These are phyloP conservation scores for Microbotryum violaceum DNA, from an alignment of 1,284 basidiomycete species.

Conservation along the genomic window DNA sequence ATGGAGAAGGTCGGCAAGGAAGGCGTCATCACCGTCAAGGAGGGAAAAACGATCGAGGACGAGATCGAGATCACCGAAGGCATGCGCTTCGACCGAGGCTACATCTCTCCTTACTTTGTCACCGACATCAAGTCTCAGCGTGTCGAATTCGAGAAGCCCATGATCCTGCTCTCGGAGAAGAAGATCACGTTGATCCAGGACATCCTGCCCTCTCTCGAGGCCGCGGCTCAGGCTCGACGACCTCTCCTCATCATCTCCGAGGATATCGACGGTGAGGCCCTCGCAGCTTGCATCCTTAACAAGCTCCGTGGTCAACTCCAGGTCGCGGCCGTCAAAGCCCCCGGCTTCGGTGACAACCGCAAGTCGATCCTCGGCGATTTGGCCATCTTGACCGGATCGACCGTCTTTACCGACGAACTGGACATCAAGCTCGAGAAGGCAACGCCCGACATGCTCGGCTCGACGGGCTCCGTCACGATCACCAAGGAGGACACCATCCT, in stretches of 20 bases:
- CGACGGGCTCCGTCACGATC: conserved; percentile 83
- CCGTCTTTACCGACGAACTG: conserved; percentile 95
- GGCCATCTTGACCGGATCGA: conserved; percentile 92
- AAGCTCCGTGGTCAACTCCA: conserved; percentile 94
- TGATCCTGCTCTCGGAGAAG: conserved; percentile 91
- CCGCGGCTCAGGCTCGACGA: conserved; percentile 80
- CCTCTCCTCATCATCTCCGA: conserved; percentile 94
- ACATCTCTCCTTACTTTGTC: conserved; percentile 97
- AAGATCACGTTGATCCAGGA: conserved; percentile 95
- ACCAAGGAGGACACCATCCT: conserved; percentile 99
- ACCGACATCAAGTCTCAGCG: conserved; percentile 97
- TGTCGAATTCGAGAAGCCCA: conserved; percentile 93
- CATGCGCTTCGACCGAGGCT: conserved; percentile 99
- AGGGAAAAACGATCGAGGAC: conserved; percentile 94
- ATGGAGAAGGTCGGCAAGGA: conserved; percentile 99
- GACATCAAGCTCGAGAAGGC: conserved; percentile 95
- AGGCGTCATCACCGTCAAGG: conserved; percentile 97
- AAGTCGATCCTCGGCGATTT: conserved; percentile 96
- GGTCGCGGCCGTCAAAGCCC: conserved; percentile 90
- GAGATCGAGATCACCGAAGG: conserved; percentile 98
- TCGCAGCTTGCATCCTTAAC: conserved; percentile 96
- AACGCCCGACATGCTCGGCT: conserved; percentile 81
- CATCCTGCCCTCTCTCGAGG: conserved; percentile 88
- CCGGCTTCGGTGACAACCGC: conserved; percentile 96
- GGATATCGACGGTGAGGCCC: conserved; percentile 94